Conservation (phyloP, 495 filamentous ascomycete genomes). For the Halenospora varia region DNA sequence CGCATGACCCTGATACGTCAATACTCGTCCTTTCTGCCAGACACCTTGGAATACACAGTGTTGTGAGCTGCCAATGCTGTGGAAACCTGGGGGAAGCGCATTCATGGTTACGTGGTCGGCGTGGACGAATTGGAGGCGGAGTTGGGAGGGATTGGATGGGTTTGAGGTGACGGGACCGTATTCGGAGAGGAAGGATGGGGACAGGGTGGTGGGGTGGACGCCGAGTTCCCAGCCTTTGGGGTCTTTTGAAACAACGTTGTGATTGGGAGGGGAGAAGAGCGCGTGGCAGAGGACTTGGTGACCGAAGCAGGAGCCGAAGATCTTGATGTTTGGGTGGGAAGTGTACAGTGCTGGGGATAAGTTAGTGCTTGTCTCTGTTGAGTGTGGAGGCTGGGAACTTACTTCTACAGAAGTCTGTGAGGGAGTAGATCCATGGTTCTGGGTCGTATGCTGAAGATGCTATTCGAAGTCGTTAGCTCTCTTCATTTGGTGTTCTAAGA, state of each 20-base stretch:
- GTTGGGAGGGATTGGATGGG: not conserved
- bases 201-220: conserved; percentile 65
- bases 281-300: conserved; percentile 84
- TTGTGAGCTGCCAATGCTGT: conserved; percentile 59
- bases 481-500: no score
- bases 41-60: conserved; percentile 75
- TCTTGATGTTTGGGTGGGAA: conserved; percentile 35
- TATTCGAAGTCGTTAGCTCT: no score
- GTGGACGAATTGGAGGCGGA: conserved; percentile 78
- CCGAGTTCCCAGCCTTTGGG: conserved; percentile 72
- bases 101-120: conserved; percentile 50
- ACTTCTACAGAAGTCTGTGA: conserved; percentile 62
- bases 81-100: conserved; percentile 53
- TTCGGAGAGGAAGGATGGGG: conserved; percentile 52
- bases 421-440: conserved; percentile 66
- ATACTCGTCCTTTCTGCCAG: conserved; percentile 56
- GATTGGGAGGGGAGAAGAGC: conserved; percentile 42
- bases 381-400: not conserved
- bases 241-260: conserved; percentile 57
- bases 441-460: conserved; percentile 48
- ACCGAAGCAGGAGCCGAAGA: conserved; percentile 77
- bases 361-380: conserved; percentile 36
- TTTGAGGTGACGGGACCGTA: conserved; percentile 12
- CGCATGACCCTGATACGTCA: conserved; percentile 87
- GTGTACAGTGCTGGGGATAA: conserved; percentile 54